phyloP scores from a whole-genome alignment of 805 yeast species.

The Candida quercuum region DNA sequence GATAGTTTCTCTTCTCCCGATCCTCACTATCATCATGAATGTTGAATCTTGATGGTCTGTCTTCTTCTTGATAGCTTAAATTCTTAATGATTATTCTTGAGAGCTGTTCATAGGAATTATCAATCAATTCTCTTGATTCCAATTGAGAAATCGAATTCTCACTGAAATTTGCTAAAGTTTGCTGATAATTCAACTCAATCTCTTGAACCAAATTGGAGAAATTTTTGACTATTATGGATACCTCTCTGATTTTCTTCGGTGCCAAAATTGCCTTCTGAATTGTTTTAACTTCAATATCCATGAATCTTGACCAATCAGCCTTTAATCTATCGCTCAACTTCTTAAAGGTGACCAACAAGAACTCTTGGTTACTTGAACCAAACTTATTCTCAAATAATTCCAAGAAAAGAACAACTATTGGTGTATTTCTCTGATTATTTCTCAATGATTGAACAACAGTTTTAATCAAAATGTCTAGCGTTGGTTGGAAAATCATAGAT shows the following conservation, averaged over 20 bases:
- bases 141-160: constrained; percentile 1
- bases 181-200: constrained; percentile 25
- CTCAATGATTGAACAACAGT: constrained; percentile 31
- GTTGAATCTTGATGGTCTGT: constrained; percentile 8
- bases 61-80: constrained; percentile 23
- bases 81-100: constrained; percentile 26
- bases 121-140: constrained; percentile 23
- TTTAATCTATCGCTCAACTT: constrained; percentile 47
- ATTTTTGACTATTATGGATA: constrained; percentile 39
- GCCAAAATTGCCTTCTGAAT: constrained; percentile 34
- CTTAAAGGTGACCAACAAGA: constrained; percentile 42
- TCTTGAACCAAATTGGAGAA: constrained; percentile 41
- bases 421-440: constrained; percentile 34
- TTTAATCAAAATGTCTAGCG: constrained; percentile 24
- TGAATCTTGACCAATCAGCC: constrained; percentile 53
- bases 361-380: constrained; percentile 60
- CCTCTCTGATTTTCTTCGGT: constrained; percentile 33
- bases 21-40: constrained; percentile 15
- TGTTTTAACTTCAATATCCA: constrained; percentile 45
- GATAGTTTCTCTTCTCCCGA: constrained; percentile 34
- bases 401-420: constrained; percentile 36
- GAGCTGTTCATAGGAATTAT: constrained; percentile 25
- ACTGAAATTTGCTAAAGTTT: constrained; percentile 9
- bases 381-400: constrained; percentile 33
- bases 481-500: constrained; percentile 38